These are phyloP conservation scores for Colletotrichum trifolii DNA, from an alignment of 2,329 filamentous ascomycete genomes.

Conservation along the genomic window DNA sequence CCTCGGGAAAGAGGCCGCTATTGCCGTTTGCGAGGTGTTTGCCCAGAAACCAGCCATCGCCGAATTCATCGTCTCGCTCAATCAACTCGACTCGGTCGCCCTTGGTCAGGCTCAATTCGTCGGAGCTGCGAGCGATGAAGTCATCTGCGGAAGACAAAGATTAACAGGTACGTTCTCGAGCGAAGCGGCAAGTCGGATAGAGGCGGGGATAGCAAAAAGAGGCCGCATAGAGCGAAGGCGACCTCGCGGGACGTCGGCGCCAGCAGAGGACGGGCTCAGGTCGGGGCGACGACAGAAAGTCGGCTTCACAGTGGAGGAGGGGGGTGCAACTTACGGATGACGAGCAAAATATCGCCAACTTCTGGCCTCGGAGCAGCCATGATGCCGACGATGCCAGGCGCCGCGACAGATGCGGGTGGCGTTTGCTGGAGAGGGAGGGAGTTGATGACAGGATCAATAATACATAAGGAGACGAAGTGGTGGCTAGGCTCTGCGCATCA, in stretches of 20 bases:
- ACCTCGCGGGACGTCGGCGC: slow-evolving; percentile 12
- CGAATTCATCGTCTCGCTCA: slow-evolving; percentile 89
- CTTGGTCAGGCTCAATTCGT: slow-evolving; percentile 89
- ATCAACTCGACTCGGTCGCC: slow-evolving; percentile 86
- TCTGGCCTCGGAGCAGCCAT: slow-evolving; percentile 66
- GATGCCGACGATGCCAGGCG: slow-evolving; percentile 39
- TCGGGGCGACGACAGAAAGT: neutral
- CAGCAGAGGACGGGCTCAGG: slow-evolving; percentile 10
- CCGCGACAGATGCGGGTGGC: slow-evolving; percentile 37
- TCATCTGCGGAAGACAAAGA: slow-evolving; percentile 71
- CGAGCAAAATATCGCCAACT: slow-evolving; percentile 74
- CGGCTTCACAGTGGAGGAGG: slow-evolving; percentile 6
- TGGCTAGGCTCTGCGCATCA: slow-evolving; percentile 18
- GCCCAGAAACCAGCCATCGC: slow-evolving; percentile 86
- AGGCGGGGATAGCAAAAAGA: slow-evolving; percentile 24
- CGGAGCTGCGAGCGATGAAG: slow-evolving; percentile 89
- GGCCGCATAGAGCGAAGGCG: slow-evolving; percentile 25
- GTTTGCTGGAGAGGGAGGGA: slow-evolving; percentile 33
- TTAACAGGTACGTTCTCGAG: slow-evolving; percentile 8
- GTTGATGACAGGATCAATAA: slow-evolving; percentile 36
- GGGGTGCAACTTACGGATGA: slow-evolving; percentile 71
- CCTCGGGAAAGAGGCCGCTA: slow-evolving; percentile 85
- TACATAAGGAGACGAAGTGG: slow-evolving; percentile 30
- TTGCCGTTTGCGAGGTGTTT: slow-evolving; percentile 78
- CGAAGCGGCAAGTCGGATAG: slow-evolving; percentile 7